phyloP scores from a whole-genome alignment of 768 basidiomycete genomes.

The Lactarius quietus region DNA sequence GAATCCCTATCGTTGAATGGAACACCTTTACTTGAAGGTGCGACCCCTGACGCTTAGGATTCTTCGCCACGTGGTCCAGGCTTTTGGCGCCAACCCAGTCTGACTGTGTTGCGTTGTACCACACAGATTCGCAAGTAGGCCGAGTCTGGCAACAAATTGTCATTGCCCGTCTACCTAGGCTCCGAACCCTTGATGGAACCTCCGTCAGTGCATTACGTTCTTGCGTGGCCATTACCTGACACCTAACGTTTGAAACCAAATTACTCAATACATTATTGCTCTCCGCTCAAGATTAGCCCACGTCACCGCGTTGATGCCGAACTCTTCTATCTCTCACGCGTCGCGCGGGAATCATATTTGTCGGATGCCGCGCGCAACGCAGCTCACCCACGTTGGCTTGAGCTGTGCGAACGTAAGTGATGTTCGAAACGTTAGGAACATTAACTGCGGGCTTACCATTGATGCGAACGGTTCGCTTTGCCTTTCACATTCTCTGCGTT shows the following conservation, averaged over 20 bases:
- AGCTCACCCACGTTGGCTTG: slow-evolving; percentile 62
- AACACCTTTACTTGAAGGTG: slow-evolving; percentile 63
- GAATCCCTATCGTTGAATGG: slow-evolving; percentile 55
- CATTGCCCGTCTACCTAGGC: slow-evolving; percentile 64
- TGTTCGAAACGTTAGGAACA: neutral
- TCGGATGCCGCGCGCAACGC: slow-evolving; percentile 43
- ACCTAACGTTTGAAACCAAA: slow-evolving; percentile 7
- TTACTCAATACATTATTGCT: neutral
- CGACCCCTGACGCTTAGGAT: slow-evolving; percentile 14
- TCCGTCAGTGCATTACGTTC: slow-evolving; percentile 41
- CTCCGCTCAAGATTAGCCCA: slow-evolving; percentile 50
- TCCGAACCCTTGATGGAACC: slow-evolving; percentile 61
- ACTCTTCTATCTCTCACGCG: slow-evolving; percentile 71
- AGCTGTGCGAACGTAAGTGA: slow-evolving; percentile 58
- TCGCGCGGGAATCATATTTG: slow-evolving; percentile 46
- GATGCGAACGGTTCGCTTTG: neutral
- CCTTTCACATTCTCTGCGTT: neutral
- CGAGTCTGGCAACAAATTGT: slow-evolving; percentile 53
- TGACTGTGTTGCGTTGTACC: neutral
- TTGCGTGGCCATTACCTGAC: slow-evolving; percentile 1
- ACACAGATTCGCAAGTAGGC: slow-evolving; percentile 37
- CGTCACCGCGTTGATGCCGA: slow-evolving; percentile 80
- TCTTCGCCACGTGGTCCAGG: neutral
- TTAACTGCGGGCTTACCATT: neutral
- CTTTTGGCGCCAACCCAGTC: neutral